Percentiles rank a stretch among this genome's conserved stretches.
Evolutionary conservation across 2,329 filamentous ascomycete genomes (phyloP).

Genomic region (Microcyclosporella mali): DNA sequence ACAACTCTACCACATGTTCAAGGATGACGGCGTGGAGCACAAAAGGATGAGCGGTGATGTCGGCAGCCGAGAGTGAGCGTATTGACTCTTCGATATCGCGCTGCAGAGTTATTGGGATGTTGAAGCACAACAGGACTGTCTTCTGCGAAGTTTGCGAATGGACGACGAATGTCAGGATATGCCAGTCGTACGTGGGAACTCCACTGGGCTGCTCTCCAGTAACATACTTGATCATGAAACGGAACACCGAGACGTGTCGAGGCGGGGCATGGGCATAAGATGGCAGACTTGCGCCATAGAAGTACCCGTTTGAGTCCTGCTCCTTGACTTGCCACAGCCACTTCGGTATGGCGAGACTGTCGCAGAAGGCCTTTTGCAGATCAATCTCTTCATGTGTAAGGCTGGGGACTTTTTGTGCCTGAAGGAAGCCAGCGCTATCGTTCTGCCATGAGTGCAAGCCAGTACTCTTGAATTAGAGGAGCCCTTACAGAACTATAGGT

Average conservation of each 20-base stretch:
- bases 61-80: neutral
- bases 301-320: conserved; percentile 11
- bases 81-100: neutral
- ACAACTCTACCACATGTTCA: conserved; percentile 11
- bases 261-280: neutral
- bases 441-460: neutral
- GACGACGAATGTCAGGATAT: conserved; percentile 11
- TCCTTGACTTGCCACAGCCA: conserved; percentile 11
- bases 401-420: neutral
- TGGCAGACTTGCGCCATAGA: neutral
- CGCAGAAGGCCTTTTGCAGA: neutral
- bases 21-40: conserved; percentile 12
- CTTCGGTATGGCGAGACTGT: neutral
- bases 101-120: neutral
- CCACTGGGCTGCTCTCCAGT: neutral
- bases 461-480: neutral
- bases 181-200: conserved; percentile 8
- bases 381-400: neutral
- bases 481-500: neutral
- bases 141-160: neutral
- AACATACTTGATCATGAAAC: conserved; percentile 14
- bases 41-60: conserved; percentile 8
- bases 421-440: neutral
- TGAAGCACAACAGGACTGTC: conserved; percentile 10
- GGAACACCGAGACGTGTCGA: conserved; percentile 7